Conservation (phyloP, 345 rosid genomes). For the Acer campestre region DNA sequence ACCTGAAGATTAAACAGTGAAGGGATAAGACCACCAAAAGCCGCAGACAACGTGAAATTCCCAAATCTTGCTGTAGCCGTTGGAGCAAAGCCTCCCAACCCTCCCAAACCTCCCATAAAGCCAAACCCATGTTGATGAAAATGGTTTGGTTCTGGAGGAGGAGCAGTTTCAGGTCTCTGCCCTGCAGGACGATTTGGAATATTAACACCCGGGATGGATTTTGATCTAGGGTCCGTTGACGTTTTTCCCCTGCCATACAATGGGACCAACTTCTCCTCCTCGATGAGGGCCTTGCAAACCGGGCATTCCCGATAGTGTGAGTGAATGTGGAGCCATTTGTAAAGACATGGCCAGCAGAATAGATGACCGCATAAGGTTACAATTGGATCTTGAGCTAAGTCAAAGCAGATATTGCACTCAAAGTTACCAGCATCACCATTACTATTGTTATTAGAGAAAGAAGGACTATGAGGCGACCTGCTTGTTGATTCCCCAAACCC, state of each 20-base stretch:
- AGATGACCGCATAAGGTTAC: conserved; percentile 98
- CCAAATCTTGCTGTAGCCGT: conserved; percentile 73
- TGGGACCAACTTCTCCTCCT: conserved; percentile 93
- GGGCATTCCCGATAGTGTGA: conserved; percentile 83
- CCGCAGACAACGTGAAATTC: conserved; percentile 77
- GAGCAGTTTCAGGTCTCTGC: conserved; percentile 97
- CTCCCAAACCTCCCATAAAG: conserved; percentile 83
- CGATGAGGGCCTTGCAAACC: conserved; percentile 84
- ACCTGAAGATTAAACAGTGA: conserved; percentile 79
- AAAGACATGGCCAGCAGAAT: conserved; percentile 99
- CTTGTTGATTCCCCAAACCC: conserved; percentile 71
- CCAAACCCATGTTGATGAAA: conserved; percentile 76
- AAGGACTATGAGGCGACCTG: conserved; percentile 61
- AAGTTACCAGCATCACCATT: conserved; percentile 73
- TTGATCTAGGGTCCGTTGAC: conserved; percentile 82
- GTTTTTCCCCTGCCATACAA: conserved; percentile 95
- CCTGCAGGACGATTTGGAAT: conserved; percentile 95
- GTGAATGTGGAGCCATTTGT: conserved; percentile 94
- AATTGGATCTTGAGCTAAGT: conserved; percentile 97
- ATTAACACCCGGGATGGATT: conserved; percentile 72
- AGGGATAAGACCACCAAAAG: conserved; percentile 89
- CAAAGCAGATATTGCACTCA: conserved; percentile 99
- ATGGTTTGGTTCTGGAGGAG: conserved; percentile 74
- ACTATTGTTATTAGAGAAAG: conserved; percentile 57
- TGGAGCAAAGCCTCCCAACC: conserved; percentile 87